Percentiles rank a stretch among this genome's conserved stretches.
Conservation (phyloP, 2,329 filamentous ascomycete species). For the Colletotrichum acutatum region DNA sequence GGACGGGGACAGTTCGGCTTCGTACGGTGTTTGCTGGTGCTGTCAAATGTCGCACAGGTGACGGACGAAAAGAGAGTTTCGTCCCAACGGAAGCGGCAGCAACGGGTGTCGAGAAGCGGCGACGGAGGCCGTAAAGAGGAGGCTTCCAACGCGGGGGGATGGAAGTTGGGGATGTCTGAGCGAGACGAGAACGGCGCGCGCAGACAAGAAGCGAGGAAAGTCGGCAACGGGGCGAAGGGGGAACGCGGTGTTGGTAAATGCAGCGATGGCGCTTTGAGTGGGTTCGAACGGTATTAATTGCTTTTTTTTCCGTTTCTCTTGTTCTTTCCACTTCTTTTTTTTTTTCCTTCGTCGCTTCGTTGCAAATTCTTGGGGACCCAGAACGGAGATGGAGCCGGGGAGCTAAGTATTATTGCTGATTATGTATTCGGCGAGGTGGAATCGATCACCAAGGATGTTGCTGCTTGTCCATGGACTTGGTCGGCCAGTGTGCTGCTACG, state of each 20-base stretch:
- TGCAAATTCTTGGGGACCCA: slow-evolving; percentile 24
- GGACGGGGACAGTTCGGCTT: slow-evolving; percentile 8
- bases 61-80: background rate
- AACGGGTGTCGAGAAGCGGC: background rate
- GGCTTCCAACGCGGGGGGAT: background rate
- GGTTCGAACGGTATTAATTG: slow-evolving; percentile 23
- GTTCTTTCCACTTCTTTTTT: slow-evolving; percentile 20
- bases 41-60: slow-evolving; percentile 14
- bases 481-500: slow-evolving; percentile 29
- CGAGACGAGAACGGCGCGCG: background rate
- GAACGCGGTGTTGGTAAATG: slow-evolving; percentile 14
- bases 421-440: slow-evolving; percentile 30
- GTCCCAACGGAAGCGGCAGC: background rate
- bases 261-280: slow-evolving; percentile 5
- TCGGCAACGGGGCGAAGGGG: background rate
- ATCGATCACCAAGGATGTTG: slow-evolving; percentile 35
- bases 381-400: slow-evolving; percentile 28
- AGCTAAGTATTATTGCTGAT: slow-evolving; percentile 30
- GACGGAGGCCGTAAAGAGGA: slow-evolving; percentile 2
- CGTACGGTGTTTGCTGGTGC: slow-evolving; percentile 28
- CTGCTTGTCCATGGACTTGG: slow-evolving; percentile 26
- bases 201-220: slow-evolving; percentile 7
- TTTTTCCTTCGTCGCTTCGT: slow-evolving; percentile 11
- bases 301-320: slow-evolving; percentile 4
- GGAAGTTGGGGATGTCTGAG: background rate